Base-by-base conservation (phyloP, 2,329 filamentous ascomycete species). In the Epichloe festucae region DNA sequence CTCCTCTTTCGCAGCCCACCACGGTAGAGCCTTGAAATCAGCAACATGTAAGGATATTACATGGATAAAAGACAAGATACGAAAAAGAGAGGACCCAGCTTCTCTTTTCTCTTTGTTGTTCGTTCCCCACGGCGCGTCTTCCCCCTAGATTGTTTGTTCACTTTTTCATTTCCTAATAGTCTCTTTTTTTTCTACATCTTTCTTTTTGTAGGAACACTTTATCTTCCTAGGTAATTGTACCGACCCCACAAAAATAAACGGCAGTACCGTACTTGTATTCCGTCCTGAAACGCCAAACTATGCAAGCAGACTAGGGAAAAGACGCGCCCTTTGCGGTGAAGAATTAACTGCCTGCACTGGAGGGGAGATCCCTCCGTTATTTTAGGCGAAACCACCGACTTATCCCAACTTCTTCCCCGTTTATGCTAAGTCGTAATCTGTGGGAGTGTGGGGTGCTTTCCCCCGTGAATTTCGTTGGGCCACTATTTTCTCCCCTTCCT, bases 301-400 rank as follows among this genome's bases (percentile, higher is more conserved):
- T 70, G 67, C 66, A 69, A 70, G 65, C 66, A 65, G 60, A 65
- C 62, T 27, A 35, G 66, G 63, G 59, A 63, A 65, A 65, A 62
- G 60, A 65, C 52, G 47, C 52, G 40, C 4, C 31, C 17, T 35
- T n/a, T 34, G 12, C 34, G 8, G 15, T 38, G 14, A 40, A 48
- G 27, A 21, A 31, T 31, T 5, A 14, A 36, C 4, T 15, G 43
- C 31, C 12, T 38, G 40, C 31, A 44, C 21, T 4, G 34, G 11
- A 6, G 23, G 5, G 5, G 34, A 4, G n/a, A n/a, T 31, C 27
- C 43, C 17, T 11, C 43, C 17, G 15, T 12, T 4, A 6, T 27
- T 34, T 35, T 1, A 19, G 19, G 17, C 41, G 27, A 7, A 19
- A 12, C n/a, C 15, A 34, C 17, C 4, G 10, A 12, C 10, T 34